Percentiles rank a stretch among this genome's conserved stretches.
phyloP scores from a whole-genome alignment of 768 basidiomycete species.

The Auriscalpium orientale region DNA sequence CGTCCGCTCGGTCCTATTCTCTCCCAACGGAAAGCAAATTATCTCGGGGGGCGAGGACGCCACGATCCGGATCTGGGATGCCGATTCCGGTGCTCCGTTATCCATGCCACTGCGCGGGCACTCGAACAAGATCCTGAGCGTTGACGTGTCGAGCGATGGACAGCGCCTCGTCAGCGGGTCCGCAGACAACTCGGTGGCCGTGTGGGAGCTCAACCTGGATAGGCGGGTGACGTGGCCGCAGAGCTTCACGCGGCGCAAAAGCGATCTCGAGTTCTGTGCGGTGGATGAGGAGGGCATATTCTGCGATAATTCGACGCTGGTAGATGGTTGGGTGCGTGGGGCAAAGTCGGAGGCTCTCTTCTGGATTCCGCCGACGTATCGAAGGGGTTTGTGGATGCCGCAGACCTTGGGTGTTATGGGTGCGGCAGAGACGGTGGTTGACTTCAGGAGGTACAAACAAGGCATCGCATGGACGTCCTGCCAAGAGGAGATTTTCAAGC shows the following conservation, averaged over 20 bases:
- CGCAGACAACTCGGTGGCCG: neutral
- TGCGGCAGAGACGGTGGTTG: constrained; percentile 1
- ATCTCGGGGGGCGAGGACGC: neutral
- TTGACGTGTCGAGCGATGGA: constrained; percentile 3
- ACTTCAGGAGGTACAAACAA: constrained; percentile 1
- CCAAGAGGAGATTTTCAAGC: neutral
- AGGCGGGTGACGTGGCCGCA: constrained; percentile 2
- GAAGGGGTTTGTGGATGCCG: constrained; percentile 4
- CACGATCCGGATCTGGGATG: constrained; percentile 3
- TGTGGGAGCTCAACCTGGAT: constrained; percentile 1
- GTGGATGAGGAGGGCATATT: constrained; percentile 7
- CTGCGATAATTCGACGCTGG: neutral
- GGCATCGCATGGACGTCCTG: constrained; percentile 6
- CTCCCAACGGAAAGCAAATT: neutral
- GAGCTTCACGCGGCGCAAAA: neutral
- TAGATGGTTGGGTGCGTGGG: constrained; percentile 6
- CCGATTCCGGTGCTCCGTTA: neutral
- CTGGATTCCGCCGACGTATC: constrained; percentile 7
- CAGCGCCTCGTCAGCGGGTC: neutral
- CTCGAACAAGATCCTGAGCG: neutral
- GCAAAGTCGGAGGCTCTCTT: neutral
- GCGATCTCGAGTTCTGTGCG: neutral
- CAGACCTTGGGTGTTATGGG: constrained; percentile 4
- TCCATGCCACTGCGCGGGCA: neutral
- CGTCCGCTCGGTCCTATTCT: neutral